phyloP scores from a whole-genome alignment of 768 basidiomycete genomes.

The Phlegmacium glaucopus region DNA sequence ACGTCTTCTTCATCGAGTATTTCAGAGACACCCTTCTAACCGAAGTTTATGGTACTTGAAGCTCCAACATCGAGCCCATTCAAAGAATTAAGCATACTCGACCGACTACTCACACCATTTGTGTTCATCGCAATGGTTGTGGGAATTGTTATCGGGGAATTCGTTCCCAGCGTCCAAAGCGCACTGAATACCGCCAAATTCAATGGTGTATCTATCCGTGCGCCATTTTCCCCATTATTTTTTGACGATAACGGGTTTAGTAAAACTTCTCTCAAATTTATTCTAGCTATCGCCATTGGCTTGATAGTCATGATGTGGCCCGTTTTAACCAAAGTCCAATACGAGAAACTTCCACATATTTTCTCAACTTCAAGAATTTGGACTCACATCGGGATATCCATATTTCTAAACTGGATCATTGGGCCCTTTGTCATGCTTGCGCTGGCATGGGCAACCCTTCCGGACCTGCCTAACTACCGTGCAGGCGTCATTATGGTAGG shows the following conservation, averaged over 20 bases:
- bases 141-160: slow-evolving; percentile 73
- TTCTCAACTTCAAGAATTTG: slow-evolving; percentile 54
- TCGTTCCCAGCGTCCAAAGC: slow-evolving; percentile 51
- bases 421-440: slow-evolving; percentile 85
- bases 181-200: slow-evolving; percentile 63
- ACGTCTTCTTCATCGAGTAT: no score
- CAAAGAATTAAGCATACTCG: slow-evolving; percentile 44
- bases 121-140: slow-evolving; percentile 73
- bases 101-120: slow-evolving; percentile 60
- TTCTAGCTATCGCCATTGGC: slow-evolving; percentile 72
- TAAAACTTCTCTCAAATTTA: background rate
- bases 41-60: no score
- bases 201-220: slow-evolving; percentile 74
- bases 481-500: slow-evolving; percentile 84
- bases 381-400: slow-evolving; percentile 64
- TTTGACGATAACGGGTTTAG: background rate
- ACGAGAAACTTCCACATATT: slow-evolving; percentile 61
- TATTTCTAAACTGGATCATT: slow-evolving; percentile 76
- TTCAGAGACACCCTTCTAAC: no score
- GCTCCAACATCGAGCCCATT: slow-evolving; percentile 28
- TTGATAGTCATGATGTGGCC: slow-evolving; percentile 91
- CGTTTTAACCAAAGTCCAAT: slow-evolving; percentile 71
- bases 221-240: slow-evolving; percentile 29
- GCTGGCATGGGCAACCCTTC: slow-evolving; percentile 81
- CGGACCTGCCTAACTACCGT: slow-evolving; percentile 71